These are phyloP conservation scores for Lasiosphaeria miniovina DNA, from an alignment of 495 filamentous ascomycete genomes.

Conservation along the genomic window DNA sequence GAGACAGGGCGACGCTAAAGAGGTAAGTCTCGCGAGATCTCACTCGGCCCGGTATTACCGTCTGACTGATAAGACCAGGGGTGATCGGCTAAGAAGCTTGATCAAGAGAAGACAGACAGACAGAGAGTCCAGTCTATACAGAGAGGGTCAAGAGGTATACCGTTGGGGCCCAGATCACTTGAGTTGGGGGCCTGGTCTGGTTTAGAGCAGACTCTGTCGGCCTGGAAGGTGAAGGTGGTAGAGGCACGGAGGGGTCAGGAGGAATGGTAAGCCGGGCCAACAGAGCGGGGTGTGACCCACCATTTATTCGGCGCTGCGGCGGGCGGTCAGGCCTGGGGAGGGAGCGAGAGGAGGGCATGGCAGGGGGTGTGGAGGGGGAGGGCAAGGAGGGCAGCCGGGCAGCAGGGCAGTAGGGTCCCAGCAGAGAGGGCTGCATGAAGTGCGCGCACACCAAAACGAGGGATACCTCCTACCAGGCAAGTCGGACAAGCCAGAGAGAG, in stretches of 20 bases:
- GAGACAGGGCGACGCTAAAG: too few species aligned
- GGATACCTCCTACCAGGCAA: too few species aligned
- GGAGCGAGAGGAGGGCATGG: conserved; percentile 9
- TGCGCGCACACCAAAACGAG: too few species aligned
- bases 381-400: too few species aligned
- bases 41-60: background rate
- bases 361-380: background rate
- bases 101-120: background rate
- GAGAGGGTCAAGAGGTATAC: too few species aligned
- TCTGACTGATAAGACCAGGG: background rate
- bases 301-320: conserved; percentile 30
- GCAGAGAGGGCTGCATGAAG: too few species aligned
- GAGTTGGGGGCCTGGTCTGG: background rate
- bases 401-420: too few species aligned
- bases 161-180: too few species aligned
- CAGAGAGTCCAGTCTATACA: background rate
- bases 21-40: background rate
- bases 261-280: conserved; percentile 27
- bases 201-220: background rate
- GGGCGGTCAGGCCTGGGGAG: conserved; percentile 16
- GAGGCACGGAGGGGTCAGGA: conserved; percentile 32
- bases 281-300: conserved; percentile 36
- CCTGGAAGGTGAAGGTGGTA: conserved; percentile 7
- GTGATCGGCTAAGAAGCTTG: background rate
- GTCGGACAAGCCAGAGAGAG: too few species aligned